Percentiles rank a stretch among this genome's conserved stretches.
Conservation (phyloP, 2,329 filamentous ascomycete genomes). For the Cytospora mali region DNA sequence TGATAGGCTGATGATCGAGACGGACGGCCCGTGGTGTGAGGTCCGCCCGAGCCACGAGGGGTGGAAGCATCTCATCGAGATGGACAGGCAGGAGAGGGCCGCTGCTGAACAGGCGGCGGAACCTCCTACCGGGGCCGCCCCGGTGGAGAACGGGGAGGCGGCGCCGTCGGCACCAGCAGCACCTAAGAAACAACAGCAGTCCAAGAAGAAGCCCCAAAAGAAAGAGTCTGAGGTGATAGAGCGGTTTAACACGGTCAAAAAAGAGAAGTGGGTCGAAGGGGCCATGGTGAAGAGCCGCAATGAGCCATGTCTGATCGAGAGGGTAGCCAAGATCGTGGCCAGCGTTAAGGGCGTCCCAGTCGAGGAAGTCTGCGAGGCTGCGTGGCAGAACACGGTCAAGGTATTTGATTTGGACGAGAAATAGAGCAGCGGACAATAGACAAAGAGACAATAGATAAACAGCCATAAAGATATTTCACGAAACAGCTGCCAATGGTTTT, state of each 20-base stretch:
- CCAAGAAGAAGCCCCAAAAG: constrained; percentile 57
- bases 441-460: constrained; percentile 37
- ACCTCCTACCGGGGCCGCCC: background rate
- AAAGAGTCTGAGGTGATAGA: constrained; percentile 68
- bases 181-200: constrained; percentile 35
- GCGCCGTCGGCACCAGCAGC: background rate
- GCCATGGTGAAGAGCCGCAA: constrained; percentile 94
- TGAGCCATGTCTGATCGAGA: constrained; percentile 84
- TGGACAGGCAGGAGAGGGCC: constrained; percentile 35
- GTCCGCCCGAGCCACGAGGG: constrained; percentile 88
- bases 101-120: constrained; percentile 15
- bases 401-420: constrained; percentile 72
- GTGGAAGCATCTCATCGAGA: constrained; percentile 65
- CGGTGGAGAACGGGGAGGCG: constrained; percentile 21
- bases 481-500: background rate
- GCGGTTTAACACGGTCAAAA: constrained; percentile 85
- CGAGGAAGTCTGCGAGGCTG: constrained; percentile 82
- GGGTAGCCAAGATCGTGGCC: constrained; percentile 87
- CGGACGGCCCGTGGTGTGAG: constrained; percentile 97
- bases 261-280: constrained; percentile 89
- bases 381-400: constrained; percentile 77
- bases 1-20: constrained; percentile 87
- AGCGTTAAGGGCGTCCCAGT: constrained; percentile 78
- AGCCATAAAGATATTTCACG: constrained; percentile 24
- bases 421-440: constrained; percentile 36